Evolutionary conservation across 2,329 filamentous ascomycete genomes (phyloP), one percentile per base, ranked within the genome.

Genomic region (Colletotrichum shisoi): DNA sequence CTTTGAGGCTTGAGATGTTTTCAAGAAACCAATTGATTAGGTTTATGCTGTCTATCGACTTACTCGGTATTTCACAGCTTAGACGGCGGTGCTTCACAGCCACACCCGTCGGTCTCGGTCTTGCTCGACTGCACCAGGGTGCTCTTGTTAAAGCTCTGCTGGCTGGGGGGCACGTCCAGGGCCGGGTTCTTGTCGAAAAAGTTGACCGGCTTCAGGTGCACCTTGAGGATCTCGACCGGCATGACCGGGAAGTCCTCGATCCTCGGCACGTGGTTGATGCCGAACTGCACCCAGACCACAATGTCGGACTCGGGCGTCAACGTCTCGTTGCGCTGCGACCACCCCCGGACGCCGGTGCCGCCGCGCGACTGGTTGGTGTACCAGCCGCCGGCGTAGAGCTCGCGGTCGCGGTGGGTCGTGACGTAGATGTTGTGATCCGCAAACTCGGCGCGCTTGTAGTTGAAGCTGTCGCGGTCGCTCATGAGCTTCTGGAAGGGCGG

Each of bases 241-340:
- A 87, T 87, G 44, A 87, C 81, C 0, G 85, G 84, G 76, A 86
- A 87, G 71, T 87, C 85, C 73, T 87, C 85, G 15, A 83, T 80
- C 31, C 83, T 75, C 0, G 83, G 83, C 62, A 86, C 80, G 68
- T 88, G 85, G 45, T 85, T 87, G 68, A 88, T 81, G 45, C 75
- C 76, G 44, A 87, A 85, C 72, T 87, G 85, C 21, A 87, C 75
- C 69, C 82, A 88, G 49, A 86, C 77, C 2, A 88, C 85, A 34
- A 67, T 67, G 39, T 67, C 64, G 1, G 60, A 63, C 6, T 67
- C 39, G 45, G 60, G 31, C 8, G 60, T 58, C 15, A 67, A 9
- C 21, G 60, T 49, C 53, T 67, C 64, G 40, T 67, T 56, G 8
- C 65, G 54, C 27, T 56, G 48, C n/a, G 65, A 56, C 65, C 65